These are phyloP conservation scores for Persicaria maculosa DNA, from an alignment of 148 eudicot genomes.

Conservation along the genomic window DNA sequence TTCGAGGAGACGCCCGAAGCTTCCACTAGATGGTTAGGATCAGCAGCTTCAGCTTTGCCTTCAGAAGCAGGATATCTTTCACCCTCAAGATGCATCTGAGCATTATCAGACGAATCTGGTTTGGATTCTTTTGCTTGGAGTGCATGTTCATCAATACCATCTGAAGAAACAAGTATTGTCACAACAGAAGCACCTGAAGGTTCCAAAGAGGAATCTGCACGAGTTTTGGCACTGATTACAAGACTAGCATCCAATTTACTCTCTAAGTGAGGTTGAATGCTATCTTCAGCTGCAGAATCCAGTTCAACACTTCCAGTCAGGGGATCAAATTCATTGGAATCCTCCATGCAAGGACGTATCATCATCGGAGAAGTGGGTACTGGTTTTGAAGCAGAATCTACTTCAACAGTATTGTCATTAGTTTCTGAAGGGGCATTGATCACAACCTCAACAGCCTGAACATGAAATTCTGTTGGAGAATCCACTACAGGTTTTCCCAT, in stretches of 20 bases:
- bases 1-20: background rate
- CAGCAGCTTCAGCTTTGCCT: background rate
- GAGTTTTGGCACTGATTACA: background rate
- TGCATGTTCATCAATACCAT: background rate
- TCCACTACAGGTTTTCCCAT: constrained; percentile 19
- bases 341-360: constrained; percentile 1
- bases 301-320: background rate
- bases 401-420: constrained; percentile 10
- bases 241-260: background rate
- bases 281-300: constrained; percentile 1
- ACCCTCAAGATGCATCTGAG: background rate
- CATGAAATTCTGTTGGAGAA: constrained; percentile 13
- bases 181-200: background rate
- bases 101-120: background rate
- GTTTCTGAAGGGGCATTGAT: background rate
- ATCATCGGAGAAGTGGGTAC: background rate
- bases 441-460: background rate
- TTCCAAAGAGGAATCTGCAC: background rate
- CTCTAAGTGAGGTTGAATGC: background rate
- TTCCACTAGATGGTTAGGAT: background rate
- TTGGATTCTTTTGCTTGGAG: background rate
- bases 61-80: constrained; percentile 6
- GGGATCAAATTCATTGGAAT: background rate
- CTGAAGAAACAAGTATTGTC: background rate
- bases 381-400: background rate